Evolutionary conservation across 2,329 filamentous ascomycete genomes (phyloP).

Genomic region (Sclerotinia minor): DNA sequence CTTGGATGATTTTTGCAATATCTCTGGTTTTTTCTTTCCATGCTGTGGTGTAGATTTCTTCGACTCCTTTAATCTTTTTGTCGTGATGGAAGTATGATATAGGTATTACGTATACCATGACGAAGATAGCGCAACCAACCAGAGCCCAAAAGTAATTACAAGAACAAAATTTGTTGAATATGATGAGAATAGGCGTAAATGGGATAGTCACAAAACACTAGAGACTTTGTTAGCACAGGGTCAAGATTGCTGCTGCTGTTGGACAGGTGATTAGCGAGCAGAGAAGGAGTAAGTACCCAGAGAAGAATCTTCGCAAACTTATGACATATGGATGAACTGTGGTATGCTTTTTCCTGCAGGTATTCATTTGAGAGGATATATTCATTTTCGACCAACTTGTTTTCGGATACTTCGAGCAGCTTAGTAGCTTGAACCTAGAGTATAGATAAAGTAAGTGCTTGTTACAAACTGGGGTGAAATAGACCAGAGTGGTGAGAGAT

Average conservation of each 20-base stretch:
- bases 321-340: slow-evolving; percentile 7
- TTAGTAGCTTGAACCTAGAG: background rate
- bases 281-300: background rate
- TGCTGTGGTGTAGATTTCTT: background rate
- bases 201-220: background rate
- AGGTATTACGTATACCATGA: background rate
- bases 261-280: background rate
- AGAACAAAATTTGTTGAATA: background rate
- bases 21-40: background rate
- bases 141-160: background rate
- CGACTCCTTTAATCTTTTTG: background rate
- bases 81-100: background rate
- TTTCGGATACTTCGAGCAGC: too few relatives aligned
- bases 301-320: slow-evolving; percentile 2
- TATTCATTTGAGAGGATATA: slow-evolving; percentile 2
- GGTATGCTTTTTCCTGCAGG: background rate
- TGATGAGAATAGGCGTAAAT: background rate
- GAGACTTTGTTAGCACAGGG: background rate
- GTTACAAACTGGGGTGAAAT: background rate
- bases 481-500: fast-evolving
- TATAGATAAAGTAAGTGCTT: background rate
- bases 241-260: too few relatives aligned
- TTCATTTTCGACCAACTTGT: background rate
- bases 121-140: background rate
- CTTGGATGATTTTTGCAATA: background rate